Base-by-base conservation (phyloP, 768 basidiomycete species). In the Tricholoma hemisulphureum region DNA sequence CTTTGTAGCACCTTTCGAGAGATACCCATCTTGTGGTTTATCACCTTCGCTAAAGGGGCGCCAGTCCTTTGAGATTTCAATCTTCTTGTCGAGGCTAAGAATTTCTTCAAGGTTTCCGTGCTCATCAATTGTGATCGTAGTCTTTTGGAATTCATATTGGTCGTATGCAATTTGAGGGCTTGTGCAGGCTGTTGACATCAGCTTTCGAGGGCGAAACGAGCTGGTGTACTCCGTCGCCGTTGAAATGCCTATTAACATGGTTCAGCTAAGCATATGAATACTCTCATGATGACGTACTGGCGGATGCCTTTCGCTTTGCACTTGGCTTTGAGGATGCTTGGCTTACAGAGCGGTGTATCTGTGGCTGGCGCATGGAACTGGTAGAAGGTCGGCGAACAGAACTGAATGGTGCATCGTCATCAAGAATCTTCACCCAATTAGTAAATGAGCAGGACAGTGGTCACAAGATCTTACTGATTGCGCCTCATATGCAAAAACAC, bases 1-100 rank as follows among this genome's bases (percentile, higher is more conserved):
- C 54, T 55, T 46, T 2, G 43, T 55, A 55, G 49, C 56, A 20
- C 39, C 48, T 51, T 52, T 52, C 8, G 51, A 29, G n/a, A 52
- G 26, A 23, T 52, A 52, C n/a, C 29, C 29, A 18, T 34, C 51
- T 21, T 52, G 11, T 3, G 51, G 24, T 31, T 51, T 28, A 34
- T 23, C 46, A 23, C n/a, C 46, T 48, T 5, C 31, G 10, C 31
- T 31, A 39, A 21, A n/a, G 28, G 26, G 32, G 43, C 18, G n/a
- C 43, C 43, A 46, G 43, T 46, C 24, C 24, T 46, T 46, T 21
- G 43, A 11, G 14, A 46, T 46, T 21, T 46, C 24, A 26, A 46
- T 49, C 37, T 49, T 43, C 41, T 37, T n/a, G 9, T 37, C 35
- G 35, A 37, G 35, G 35, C 35, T 37, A 37, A 37, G 10, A 21